Evolutionary conservation across 2,329 filamentous ascomycete species (phyloP).

Genomic region (Sporothrix mexicana): DNA sequence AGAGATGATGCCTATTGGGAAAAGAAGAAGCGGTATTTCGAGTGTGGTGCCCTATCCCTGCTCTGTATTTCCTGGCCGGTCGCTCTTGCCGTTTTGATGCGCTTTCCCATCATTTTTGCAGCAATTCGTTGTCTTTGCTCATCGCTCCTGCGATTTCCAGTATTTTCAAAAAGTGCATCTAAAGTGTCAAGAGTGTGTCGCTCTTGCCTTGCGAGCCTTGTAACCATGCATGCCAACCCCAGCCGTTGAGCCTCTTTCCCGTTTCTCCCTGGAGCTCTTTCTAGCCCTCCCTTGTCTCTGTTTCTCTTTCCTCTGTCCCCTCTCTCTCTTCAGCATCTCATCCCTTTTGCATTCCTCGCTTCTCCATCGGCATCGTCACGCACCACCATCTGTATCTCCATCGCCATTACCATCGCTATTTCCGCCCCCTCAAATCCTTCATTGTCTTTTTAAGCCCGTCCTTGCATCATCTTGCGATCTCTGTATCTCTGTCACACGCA

Average conservation of each 20-base stretch:
- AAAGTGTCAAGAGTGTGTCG: neutral
- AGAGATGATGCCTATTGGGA: neutral
- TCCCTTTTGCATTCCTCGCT: constrained; percentile 21
- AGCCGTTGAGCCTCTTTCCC: constrained; percentile 20
- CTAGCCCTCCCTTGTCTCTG: neutral
- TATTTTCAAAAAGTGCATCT: constrained; percentile 5
- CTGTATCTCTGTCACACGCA: neutral
- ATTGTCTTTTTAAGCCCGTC: neutral
- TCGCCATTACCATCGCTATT: neutral
- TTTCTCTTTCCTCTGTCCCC: neutral
- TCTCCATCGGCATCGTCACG: constrained; percentile 7
- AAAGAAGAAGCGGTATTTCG: neutral
- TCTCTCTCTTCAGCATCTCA: constrained; percentile 14
- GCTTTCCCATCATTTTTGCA: neutral
- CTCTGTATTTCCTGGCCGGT: neutral
- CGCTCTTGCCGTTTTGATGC: neutral
- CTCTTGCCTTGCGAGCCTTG: constrained; percentile 14
- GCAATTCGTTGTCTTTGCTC: neutral
- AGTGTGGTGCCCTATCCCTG: too few relatives aligned
- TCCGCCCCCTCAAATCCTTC: neutral
- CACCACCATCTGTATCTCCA: neutral
- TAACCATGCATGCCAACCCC: constrained; percentile 7
- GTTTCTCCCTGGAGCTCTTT: constrained; percentile 3
- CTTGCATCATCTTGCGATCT: neutral
- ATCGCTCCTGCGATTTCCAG: neutral